A percentile compares a stretch with the other conserved stretches of the same genome.
phyloP scores from a whole-genome alignment of 345 rosid species.

The Pugionium cornutum region DNA sequence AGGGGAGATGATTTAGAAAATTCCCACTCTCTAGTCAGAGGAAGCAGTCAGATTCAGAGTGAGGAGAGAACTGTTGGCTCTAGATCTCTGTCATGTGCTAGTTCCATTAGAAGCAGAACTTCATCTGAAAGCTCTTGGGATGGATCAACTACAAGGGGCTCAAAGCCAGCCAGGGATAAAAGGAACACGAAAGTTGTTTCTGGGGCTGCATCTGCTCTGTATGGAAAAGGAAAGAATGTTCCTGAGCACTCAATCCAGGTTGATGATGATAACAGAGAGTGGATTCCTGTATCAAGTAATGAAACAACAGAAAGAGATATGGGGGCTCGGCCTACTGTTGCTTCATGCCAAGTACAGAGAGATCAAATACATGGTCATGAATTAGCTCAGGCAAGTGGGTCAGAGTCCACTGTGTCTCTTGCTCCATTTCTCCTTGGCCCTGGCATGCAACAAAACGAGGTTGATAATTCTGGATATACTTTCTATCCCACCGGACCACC shows the following conservation, averaged over 20 bases:
- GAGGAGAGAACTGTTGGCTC: constrained; percentile 65
- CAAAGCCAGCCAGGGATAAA: constrained; percentile 67
- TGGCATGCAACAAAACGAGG: constrained; percentile 57
- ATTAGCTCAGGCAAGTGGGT: constrained; percentile 59
- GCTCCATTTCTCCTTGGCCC: constrained; percentile 61
- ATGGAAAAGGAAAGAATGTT: constrained; percentile 63
- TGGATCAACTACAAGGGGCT: constrained; percentile 59
- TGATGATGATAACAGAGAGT: constrained; percentile 66
- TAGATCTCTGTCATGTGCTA: constrained; percentile 55
- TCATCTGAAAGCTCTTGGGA: constrained; percentile 89
- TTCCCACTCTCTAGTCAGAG: constrained; percentile 55
- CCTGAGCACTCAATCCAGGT: constrained; percentile 66
- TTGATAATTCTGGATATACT: constrained; percentile 61
- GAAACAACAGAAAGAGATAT: constrained; percentile 59
- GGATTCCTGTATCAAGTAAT: constrained; percentile 48
- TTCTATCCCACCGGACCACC: constrained; percentile 86
- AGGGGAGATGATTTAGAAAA: constrained; percentile 47
- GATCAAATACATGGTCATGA: constrained; percentile 68
- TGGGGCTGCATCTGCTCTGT: constrained; percentile 43
- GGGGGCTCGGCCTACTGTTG: constrained; percentile 48
- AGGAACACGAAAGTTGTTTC: constrained; percentile 58
- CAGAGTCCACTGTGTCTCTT: constrained; percentile 61
- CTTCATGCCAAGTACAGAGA: constrained; percentile 56
- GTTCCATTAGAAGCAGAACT: constrained; percentile 72
- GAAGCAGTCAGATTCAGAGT: constrained; percentile 53